Base-by-base conservation (phyloP, 306 rosid genomes). In the Hippophae tibetana region DNA sequence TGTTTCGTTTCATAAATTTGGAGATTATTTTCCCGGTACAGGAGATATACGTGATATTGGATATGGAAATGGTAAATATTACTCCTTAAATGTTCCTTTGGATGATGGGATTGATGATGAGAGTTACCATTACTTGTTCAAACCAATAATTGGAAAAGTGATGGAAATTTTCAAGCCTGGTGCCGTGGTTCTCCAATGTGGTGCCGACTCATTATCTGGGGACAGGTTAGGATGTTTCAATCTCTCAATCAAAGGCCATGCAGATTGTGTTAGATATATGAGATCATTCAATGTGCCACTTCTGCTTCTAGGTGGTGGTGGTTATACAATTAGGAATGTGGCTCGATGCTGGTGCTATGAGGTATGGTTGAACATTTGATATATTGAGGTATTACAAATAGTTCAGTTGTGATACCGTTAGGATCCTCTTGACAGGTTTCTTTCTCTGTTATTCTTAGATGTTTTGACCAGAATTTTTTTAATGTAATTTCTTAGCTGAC, bases 321-420 rank as follows among this genome's bases (percentile, higher is more conserved):
- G 95, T 71, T 87, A 87, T 62, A 87, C 95, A 67, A 87, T 87
- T 56, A 81, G 95, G 41, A 87, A 87, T 67, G 95, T 87, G 78
- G 92, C 95, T 69, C 89, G 95, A 2, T 87, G 95, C 72, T 87
- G 92, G 95, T 87, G 95, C 77, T 87, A 84, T 8, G 95, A 87
- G 95, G 95, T 84, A 79, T 47, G 14, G 27, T 27, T 53, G 38
- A 31, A 31, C 38, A 31, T 31, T 31, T 0, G 5, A 31, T 31
- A 31, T 31, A 31, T 18, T 31, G 38, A 31, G 38, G 38, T 31
- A 31, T 31, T 31, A 31, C 38, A 31, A 31, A 4, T 31, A 31
- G 38, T 31, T 31, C 38, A 31, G 38, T 31, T 31, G 38, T 31
- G 38, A 31, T 4, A 31, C 5, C 38, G 0, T 31, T 31, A 31